phyloP scores from a whole-genome alignment of 1,284 basidiomycete genomes.

The Waitea zeae region DNA sequence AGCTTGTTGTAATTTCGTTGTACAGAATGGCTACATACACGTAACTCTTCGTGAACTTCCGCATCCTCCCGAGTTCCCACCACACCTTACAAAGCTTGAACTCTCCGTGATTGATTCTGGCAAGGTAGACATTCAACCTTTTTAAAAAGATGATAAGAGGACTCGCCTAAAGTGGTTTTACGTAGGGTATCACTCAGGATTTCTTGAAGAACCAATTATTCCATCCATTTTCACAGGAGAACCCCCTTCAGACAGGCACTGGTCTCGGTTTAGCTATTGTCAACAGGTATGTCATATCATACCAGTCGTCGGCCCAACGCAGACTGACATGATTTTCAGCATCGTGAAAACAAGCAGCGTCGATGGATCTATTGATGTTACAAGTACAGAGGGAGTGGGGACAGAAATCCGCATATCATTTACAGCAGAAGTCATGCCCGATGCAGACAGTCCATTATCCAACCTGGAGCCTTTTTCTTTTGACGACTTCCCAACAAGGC shows the following conservation, averaged over 20 bases:
- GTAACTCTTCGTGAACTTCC: conserved; percentile 69
- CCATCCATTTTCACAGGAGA: conserved; percentile 93
- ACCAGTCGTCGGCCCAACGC: too few species aligned
- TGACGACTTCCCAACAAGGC: conserved; percentile 25
- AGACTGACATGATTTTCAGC: too few species aligned
- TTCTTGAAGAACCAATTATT: conserved; percentile 72
- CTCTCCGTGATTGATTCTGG: conserved; percentile 83
- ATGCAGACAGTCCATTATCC: conserved; percentile 18
- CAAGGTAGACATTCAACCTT: conserved; percentile 82
- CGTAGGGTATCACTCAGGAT: background rate
- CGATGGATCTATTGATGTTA: conserved; percentile 77
- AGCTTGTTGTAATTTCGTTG: conserved; percentile 6
- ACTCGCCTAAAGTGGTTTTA: conserved; percentile 4
- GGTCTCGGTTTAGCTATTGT: conserved; percentile 96
- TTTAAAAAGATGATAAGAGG: conserved; percentile 80
- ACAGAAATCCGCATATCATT: conserved; percentile 88
- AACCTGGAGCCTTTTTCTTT: conserved; percentile 27
- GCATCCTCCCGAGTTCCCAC: conserved; percentile 26
- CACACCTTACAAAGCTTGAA: conserved; percentile 59
- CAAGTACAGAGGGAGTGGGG: conserved; percentile 79
- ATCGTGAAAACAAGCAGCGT: conserved; percentile 79
- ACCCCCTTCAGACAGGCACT: conserved; percentile 82
- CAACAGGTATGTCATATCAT: too few species aligned
- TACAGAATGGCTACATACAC: conserved; percentile 74
- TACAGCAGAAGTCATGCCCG: conserved; percentile 47